Evolutionary conservation across 495 filamentous ascomycete species (phyloP), one percentile per base, ranked within the genome.

Genomic region (Lentithecium fluviatile): DNA sequence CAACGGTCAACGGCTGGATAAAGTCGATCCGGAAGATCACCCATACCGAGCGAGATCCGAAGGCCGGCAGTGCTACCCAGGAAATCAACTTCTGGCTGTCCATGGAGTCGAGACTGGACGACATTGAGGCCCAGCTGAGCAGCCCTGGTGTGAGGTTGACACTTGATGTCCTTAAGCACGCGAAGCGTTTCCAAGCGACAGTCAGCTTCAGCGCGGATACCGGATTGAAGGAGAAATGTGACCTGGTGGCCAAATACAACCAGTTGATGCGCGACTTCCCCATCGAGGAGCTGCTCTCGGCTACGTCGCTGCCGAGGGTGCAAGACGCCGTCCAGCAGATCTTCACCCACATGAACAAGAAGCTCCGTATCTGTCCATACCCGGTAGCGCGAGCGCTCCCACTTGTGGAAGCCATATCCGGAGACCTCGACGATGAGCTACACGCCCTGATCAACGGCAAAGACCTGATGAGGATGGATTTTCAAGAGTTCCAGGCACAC

Each of bases 11-110:
- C 76, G 83, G 85, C 63, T 99, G 94, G 94, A 97, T 97, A 74
- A 91, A 95, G 76, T 95, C 92, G 10, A 97, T 99, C 60, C 91
- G 95, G 74, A 86, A 88, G n/a, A 92, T 97, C 69, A 97, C 94
- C 13, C 94, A 91, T 76, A 88, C 95, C 79, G 88, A 90, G 34
- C 82, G 91, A 63, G 94, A 97, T 67, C 86, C 90, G 5, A 85
- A 87, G 29, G 91, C 88, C 45, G 90, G 91, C 6, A 94, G 90
- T 32, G 95, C 94, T 11, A 90, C 87, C 19, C 95, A 97, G 71
- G 94, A 99, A 71, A 95, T 97, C 68, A 96, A 96, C 69, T 99
- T 97, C 67, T 99, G 94, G 94, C 74, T 97, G 40, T 90, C 90
- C 1, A 95, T 97, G 86, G 94, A 99, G 70, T 87, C 85, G 42